Base-by-base conservation (phyloP, 1,284 basidiomycete genomes). In the Meripilus lineatus region DNA sequence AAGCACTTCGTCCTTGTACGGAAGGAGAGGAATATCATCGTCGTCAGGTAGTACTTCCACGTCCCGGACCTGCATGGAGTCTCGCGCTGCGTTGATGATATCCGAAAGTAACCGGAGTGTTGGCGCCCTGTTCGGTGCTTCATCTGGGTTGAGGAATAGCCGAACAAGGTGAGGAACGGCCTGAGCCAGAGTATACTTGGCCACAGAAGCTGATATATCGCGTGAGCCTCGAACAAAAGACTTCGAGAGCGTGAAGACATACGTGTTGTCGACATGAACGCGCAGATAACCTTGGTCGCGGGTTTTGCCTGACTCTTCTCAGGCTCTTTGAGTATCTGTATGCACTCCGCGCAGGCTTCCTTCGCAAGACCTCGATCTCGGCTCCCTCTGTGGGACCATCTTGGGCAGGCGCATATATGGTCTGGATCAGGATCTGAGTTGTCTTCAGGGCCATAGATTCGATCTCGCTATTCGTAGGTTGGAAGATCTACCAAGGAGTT, bases 281-380 rank as follows among this genome's bases (percentile, higher is more conserved):
- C 76, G 47, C 84, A 84, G 14, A 97, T 64, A 17, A 91, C 77
- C 59, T 89, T 90, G 36, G 84, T 84, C 0, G 91, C 90, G 37
- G 87, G 82, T 53, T 83, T 81, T 0, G 93, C 91, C 61, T 91
- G 87, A 58, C 77, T 87, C 68, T 96, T 97, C 63, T 96, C 93
- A 0, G 93, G 92, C 57, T 94, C 89, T 34, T 80, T 77, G 37
- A 97, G 65, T 32, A 87, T 80, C 26, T 77, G 74, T 10, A 93
- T 70, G 54, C 89, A 92, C 58, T 94, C 89, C 47, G 83, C 77
- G 49, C 85, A 86, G 1, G 87, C 84, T 28, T 84, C 80, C 53
- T 76, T 77, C 4, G 84, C 84, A 1, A 95, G 68, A 8, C 69
- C 53, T 77, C 66, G 36, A 80, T 63, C 49, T 75, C 66, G 38